A percentile compares a stretch with the other conserved stretches of the same genome.
These are phyloP conservation scores for Globisporangium carolinianum DNA, from an alignment of 352 stramenopile species.

Conservation along the genomic window DNA sequence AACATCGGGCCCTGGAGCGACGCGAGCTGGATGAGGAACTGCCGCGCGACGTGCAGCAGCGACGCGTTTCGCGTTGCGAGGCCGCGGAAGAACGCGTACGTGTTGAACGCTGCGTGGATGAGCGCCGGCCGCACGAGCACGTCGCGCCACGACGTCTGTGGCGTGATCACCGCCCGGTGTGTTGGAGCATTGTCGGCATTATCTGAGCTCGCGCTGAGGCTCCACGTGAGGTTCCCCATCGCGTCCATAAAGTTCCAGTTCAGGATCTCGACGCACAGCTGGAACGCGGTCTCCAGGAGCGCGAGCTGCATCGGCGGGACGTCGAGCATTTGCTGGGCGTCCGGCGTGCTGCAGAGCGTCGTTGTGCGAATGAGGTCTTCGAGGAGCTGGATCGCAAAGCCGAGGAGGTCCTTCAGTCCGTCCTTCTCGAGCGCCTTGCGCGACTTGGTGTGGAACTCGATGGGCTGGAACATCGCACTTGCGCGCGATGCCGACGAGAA, in stretches of 20 bases:
- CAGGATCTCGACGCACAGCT: constrained; percentile 69
- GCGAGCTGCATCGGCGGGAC: constrained; percentile 61
- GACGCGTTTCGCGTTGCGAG: constrained; percentile 60
- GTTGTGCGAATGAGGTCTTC: constrained; percentile 69
- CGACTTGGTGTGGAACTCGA: constrained; percentile 81
- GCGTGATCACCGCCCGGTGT: constrained; percentile 35
- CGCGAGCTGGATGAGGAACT: constrained; percentile 77
- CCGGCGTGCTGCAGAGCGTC: constrained; percentile 31
- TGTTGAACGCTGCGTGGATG: constrained; percentile 84
- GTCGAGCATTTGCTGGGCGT: constrained; percentile 17
- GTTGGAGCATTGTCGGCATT: constrained; percentile 25
- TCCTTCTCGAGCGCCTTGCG: constrained; percentile 51
- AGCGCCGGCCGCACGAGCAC: constrained; percentile 62
- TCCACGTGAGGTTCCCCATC: constrained; percentile 66
- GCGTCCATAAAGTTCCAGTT: constrained; percentile 73
- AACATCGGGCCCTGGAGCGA: constrained; percentile 75
- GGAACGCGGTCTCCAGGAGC: constrained; percentile 68
- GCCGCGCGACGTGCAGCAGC: constrained; percentile 65
- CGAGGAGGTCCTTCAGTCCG: constrained; percentile 53
- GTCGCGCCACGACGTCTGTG: constrained; percentile 60
- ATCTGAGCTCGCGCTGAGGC: constrained; percentile 26
- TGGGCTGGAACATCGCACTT: constrained; percentile 72
- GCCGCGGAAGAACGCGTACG: constrained; percentile 73
- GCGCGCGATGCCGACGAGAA: constrained; percentile 74
- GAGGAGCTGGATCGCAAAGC: constrained; percentile 53